A percentile compares a stretch with the other conserved stretches of the same genome.
Evolutionary conservation across 2,329 filamentous ascomycete genomes (phyloP).

Genomic region (Cercospora sojina): DNA sequence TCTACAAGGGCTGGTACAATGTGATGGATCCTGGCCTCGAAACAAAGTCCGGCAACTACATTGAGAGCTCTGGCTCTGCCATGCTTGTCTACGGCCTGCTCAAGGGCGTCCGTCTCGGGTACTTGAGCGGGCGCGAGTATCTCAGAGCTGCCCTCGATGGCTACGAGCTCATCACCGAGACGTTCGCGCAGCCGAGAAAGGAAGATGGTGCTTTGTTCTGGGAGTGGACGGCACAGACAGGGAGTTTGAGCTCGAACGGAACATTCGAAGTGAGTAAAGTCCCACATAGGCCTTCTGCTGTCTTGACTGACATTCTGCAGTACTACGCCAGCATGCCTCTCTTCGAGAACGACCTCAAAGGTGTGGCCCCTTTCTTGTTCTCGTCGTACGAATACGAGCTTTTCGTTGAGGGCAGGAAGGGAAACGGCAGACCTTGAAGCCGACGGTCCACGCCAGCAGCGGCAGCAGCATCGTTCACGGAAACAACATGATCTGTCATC

Average conservation of each 20-base stretch:
- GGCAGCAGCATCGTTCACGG: no score
- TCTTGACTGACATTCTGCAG: conserved; percentile 9
- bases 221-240: conserved; percentile 54
- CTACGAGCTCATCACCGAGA: conserved; percentile 46
- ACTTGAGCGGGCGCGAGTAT: conserved; percentile 25
- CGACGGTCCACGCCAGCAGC: no score
- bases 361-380: conserved; percentile 28
- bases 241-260: conserved; percentile 51
- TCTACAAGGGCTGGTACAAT: conserved; percentile 50
- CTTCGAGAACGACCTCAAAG: conserved; percentile 30
- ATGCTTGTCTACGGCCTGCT: conserved; percentile 58
- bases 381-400: conserved; percentile 30
- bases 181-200: conserved; percentile 49
- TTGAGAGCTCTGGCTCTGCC: conserved; percentile 57
- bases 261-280: conserved; percentile 48
- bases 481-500: no score
- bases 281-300: background rate
- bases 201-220: conserved; percentile 50
- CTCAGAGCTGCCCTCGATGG: conserved; percentile 41
- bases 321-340: conserved; percentile 30
- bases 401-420: background rate
- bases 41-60: conserved; percentile 51
- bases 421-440: background rate
- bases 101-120: conserved; percentile 46
- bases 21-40: conserved; percentile 51